These are phyloP conservation scores for Leccinum uliginosum DNA, from an alignment of 768 basidiomycete genomes.

Conservation along the genomic window DNA sequence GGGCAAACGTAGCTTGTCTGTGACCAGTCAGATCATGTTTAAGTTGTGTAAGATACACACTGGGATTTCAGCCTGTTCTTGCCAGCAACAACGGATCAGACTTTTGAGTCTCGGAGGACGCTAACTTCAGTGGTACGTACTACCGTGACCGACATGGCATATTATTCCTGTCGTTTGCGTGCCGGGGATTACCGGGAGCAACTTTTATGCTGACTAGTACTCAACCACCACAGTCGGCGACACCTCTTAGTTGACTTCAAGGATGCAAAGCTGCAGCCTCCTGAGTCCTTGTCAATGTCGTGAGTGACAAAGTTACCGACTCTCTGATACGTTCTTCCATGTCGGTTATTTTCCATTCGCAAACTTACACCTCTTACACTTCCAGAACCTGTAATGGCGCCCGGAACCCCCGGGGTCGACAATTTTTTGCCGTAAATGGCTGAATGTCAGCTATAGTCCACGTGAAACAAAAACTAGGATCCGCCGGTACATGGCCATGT, in stretches of 20 bases:
- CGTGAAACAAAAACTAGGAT: background rate
- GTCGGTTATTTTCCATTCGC: background rate
- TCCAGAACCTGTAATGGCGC: slow-evolving; percentile 6
- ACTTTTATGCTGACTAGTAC: too few species aligned
- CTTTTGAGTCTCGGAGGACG: background rate
- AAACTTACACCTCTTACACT: slow-evolving; percentile 16
- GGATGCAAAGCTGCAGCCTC: slow-evolving; percentile 37
- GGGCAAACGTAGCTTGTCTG: background rate
- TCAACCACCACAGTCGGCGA: slow-evolving; percentile 52
- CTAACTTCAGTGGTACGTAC: slow-evolving; percentile 18
- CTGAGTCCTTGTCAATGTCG: too few species aligned
- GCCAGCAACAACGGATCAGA: background rate
- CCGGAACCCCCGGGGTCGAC: background rate
- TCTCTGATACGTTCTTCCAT: slow-evolving; percentile 36
- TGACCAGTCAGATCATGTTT: background rate
- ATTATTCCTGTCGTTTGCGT: slow-evolving; percentile 23
- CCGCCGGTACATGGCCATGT: background rate
- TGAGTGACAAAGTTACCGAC: slow-evolving; percentile 77
- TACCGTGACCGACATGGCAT: slow-evolving; percentile 85
- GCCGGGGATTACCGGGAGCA: slow-evolving; percentile 21
- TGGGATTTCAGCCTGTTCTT: too few species aligned
- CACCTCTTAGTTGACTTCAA: slow-evolving; percentile 94
- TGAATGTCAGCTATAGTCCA: background rate
- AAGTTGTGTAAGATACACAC: background rate
- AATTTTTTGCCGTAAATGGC: background rate